phyloP scores from a whole-genome alignment of 768 basidiomycete species.

The Cubamyces sp. region DNA sequence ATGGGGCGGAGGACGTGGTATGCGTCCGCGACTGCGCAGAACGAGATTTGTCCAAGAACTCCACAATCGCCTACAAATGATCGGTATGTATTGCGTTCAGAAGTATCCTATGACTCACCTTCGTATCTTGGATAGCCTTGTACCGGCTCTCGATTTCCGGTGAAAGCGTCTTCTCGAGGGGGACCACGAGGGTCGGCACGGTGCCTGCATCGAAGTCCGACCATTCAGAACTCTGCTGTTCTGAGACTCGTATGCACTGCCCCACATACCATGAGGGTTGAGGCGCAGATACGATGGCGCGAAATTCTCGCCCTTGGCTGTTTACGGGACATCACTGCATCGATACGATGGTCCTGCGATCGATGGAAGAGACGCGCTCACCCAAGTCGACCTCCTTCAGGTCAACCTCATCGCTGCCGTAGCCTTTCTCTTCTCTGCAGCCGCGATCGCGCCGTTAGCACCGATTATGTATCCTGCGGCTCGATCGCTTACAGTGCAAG shows the following conservation, averaged over 20 bases:
- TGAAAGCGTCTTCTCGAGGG: constrained; percentile 70
- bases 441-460: background rate
- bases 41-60: constrained; percentile 85
- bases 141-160: constrained; percentile 77
- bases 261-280: constrained; percentile 67
- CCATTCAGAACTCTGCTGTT: background rate
- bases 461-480: background rate
- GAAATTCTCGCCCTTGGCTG: constrained; percentile 82
- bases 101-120: constrained; percentile 43
- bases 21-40: constrained; percentile 67
- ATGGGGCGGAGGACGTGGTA: constrained; percentile 73
- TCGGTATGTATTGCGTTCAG: background rate
- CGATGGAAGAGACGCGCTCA: constrained; percentile 32
- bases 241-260: background rate
- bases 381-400: constrained; percentile 69
- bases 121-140: constrained; percentile 76
- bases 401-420: constrained; percentile 75
- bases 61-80: constrained; percentile 61
- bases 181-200: constrained; percentile 85
- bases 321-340: background rate
- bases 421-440: constrained; percentile 75
- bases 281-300: constrained; percentile 74
- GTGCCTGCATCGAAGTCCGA: constrained; percentile 52
- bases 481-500: constrained; percentile 54
- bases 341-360: constrained; percentile 4